A percentile compares a stretch with the other conserved stretches of the same genome.
Evolutionary conservation across 2,329 filamentous ascomycete species (phyloP).

Genomic region (Colletotrichum zoysiae): DNA sequence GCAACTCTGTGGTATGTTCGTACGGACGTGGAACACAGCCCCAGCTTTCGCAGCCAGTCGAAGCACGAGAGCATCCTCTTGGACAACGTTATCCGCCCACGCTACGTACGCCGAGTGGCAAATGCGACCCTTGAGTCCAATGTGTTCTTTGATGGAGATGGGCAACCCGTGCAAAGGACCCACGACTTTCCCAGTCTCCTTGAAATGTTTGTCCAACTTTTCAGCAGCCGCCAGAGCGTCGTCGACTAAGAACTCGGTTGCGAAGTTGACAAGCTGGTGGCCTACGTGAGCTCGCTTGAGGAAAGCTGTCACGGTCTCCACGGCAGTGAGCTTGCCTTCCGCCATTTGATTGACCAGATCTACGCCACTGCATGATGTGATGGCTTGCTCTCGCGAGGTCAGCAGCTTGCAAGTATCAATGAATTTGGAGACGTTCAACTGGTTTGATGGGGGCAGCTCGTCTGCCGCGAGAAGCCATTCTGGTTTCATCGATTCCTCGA

Average conservation of each 20-base stretch:
- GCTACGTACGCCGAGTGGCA: conserved; percentile 49
- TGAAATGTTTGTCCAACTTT: conserved; percentile 57
- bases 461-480: conserved; percentile 26
- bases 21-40: conserved; percentile 57
- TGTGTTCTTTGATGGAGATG: conserved; percentile 45
- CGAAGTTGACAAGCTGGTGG: conserved; percentile 55
- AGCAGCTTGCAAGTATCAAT: conserved; percentile 47
- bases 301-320: conserved; percentile 56
- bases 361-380: conserved; percentile 53
- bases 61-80: conserved; percentile 50
- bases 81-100: conserved; percentile 52
- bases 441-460: conserved; percentile 1
- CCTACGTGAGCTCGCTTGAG: conserved; percentile 63
- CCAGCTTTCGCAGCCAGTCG: conserved; percentile 50
- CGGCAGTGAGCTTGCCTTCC: conserved; percentile 49
- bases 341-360: conserved; percentile 48
- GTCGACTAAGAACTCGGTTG: conserved; percentile 53
- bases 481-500: conserved; percentile 15
- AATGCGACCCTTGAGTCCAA: conserved; percentile 43
- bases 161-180: conserved; percentile 61
- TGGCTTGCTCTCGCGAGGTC: conserved; percentile 51
- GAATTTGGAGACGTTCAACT: conserved; percentile 23
- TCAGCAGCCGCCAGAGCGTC: conserved; percentile 54
- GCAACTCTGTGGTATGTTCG: conserved; percentile 56
- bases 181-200: conserved; percentile 50